Percentiles rank a stretch among this genome's conserved stretches.
Conservation (phyloP, 2,329 filamentous ascomycete species). For the Ophiostoma tasmaniense region DNA sequence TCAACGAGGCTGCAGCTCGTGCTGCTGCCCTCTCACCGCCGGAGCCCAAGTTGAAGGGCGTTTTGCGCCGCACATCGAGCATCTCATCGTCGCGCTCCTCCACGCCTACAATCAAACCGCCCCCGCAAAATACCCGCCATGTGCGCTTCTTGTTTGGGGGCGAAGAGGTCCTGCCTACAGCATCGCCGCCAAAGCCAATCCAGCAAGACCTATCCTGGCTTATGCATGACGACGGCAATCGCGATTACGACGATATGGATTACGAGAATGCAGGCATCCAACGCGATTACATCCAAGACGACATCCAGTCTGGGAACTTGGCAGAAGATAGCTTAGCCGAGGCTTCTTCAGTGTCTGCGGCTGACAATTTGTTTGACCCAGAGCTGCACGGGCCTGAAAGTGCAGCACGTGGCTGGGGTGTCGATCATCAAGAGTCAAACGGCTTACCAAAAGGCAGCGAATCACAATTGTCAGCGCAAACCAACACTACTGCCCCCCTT, state of each 20-base stretch:
- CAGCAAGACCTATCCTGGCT: constrained; percentile 19
- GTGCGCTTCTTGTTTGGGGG: constrained; percentile 56
- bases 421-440: neutral
- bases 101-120: neutral
- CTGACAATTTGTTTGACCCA: constrained; percentile 17
- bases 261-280: neutral
- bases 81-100: constrained; percentile 28
- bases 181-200: constrained; percentile 36
- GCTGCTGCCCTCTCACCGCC: constrained; percentile 14
- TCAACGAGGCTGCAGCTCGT: constrained; percentile 16
- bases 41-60: constrained; percentile 44
- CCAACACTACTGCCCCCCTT: neutral
- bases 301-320: neutral
- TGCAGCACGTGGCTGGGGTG: constrained; percentile 1
- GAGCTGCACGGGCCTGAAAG: constrained; percentile 10
- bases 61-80: constrained; percentile 48
- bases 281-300: neutral
- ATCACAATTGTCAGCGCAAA: neutral
- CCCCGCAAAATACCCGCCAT: constrained; percentile 31
- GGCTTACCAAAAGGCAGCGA: neutral
- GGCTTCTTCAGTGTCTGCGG: constrained; percentile 20
- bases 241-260: neutral
- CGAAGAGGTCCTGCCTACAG: constrained; percentile 51
- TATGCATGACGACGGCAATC: constrained; percentile 12
- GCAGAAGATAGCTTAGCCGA: neutral